A percentile compares a stretch with the other conserved stretches of the same genome.
Conservation (phyloP, 1,284 basidiomycete genomes). For the Fereydounia khargensis region DNA sequence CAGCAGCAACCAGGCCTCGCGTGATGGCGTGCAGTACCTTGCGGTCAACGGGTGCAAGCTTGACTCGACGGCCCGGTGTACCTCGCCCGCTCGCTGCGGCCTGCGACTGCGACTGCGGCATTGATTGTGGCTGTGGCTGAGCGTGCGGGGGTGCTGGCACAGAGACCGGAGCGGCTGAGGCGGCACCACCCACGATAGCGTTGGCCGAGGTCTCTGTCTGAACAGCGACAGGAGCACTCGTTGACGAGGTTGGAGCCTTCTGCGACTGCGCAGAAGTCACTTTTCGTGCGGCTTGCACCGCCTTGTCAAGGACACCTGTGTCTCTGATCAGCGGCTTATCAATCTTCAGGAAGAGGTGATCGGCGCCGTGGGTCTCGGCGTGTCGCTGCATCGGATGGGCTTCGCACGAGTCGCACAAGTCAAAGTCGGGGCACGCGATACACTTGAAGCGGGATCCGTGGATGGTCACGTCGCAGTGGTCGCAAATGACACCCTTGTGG, state of each 20-base stretch:
- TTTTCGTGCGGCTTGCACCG: no score
- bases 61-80: background rate
- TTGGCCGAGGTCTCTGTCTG: no score
- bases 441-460: slow-evolving; percentile 30
- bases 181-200: no score
- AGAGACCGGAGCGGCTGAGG: no score
- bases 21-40: background rate
- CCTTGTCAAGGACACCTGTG: no score
- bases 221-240: no score
- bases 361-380: background rate
- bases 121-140: no score
- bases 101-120: no score
- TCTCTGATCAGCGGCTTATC: slow-evolving; percentile 4
- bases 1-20: background rate
- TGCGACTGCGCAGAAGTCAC: no score
- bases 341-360: slow-evolving; percentile 32
- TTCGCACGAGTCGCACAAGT: slow-evolving; percentile 26
- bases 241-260: no score
- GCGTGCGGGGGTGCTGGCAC: no score
- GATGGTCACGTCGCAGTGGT: slow-evolving; percentile 9
- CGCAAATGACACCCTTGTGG: slow-evolving; percentile 16
- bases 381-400: slow-evolving; percentile 11
- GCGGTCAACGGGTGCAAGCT: background rate
- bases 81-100: no score
- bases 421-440: slow-evolving; percentile 16